Conservation (phyloP, 345 rosid species). For the Populus euphratica region DNA sequence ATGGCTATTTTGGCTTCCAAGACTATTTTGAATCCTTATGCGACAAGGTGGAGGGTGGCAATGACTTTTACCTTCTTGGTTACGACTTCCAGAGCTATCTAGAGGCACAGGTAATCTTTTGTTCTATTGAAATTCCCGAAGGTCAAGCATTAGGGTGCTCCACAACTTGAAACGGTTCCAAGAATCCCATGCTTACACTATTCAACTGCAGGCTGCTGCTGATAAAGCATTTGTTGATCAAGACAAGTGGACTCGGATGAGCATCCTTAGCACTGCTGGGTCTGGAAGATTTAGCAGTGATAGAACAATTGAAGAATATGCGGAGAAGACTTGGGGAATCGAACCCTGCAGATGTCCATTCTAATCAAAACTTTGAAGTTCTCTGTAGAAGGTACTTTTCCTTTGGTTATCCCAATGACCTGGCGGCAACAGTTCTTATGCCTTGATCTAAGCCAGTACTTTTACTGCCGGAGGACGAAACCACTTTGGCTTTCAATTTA, state of each 20-base stretch:
- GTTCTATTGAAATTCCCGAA: neutral
- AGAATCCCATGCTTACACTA: neutral
- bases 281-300: slow-evolving; percentile 46
- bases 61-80: slow-evolving; percentile 40
- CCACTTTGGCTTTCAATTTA: too few relatives aligned
- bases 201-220: slow-evolving; percentile 39
- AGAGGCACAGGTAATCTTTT: slow-evolving; percentile 35
- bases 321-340: slow-evolving; percentile 39
- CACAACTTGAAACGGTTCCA: neutral
- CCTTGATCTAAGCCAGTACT: too few relatives aligned
- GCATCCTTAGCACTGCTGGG: slow-evolving; percentile 44
- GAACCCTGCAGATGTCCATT: slow-evolving; percentile 37
- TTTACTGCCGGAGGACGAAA: too few relatives aligned
- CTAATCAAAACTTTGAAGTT: slow-evolving; percentile 4
- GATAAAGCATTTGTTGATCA: slow-evolving; percentile 44
- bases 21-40: slow-evolving; percentile 41
- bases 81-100: slow-evolving; percentile 38
- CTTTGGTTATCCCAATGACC: too few relatives aligned
- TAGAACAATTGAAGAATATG: slow-evolving; percentile 42
- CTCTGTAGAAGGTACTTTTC: neutral
- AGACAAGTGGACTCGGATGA: slow-evolving; percentile 45
- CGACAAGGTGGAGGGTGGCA: slow-evolving; percentile 34
- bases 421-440: too few relatives aligned
- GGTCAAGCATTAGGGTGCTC: neutral
- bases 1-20: slow-evolving; percentile 39